Conservation (phyloP, 2,329 filamentous ascomycete species). For the Rachicladosporium sp. region DNA sequence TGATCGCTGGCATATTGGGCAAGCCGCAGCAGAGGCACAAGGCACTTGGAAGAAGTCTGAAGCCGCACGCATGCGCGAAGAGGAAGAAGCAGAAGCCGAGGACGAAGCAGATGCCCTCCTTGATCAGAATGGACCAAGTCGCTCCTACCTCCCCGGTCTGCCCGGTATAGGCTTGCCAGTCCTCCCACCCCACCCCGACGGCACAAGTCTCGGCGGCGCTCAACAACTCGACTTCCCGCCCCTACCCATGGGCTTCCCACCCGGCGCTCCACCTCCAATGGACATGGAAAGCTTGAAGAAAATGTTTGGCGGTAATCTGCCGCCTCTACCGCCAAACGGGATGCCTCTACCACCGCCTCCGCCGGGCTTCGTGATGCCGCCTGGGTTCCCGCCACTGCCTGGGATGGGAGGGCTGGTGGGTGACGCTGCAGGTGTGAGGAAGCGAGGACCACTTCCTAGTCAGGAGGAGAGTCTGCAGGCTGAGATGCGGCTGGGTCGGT, state of each 20-base stretch:
- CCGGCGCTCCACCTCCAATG: slow-evolving; percentile 12
- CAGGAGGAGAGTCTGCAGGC: slow-evolving; percentile 71
- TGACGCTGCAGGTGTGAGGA: slow-evolving; percentile 33
- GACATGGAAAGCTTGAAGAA: slow-evolving; percentile 22
- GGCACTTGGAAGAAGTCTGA: slow-evolving; percentile 82
- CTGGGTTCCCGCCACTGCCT: slow-evolving; percentile 26
- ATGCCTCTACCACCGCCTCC: slow-evolving; percentile 18
- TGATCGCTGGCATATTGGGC: slow-evolving; percentile 90
- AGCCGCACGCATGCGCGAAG: slow-evolving; percentile 68
- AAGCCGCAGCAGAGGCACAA: slow-evolving; percentile 81
- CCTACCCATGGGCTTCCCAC: slow-evolving; percentile 11
- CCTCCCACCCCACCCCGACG: slow-evolving; percentile 20
- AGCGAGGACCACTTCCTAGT: slow-evolving; percentile 61
- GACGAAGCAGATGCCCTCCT: slow-evolving; percentile 88
- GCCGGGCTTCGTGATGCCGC: slow-evolving; percentile 17
- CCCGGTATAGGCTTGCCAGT: slow-evolving; percentile 40
- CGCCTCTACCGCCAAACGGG: slow-evolving; percentile 14
- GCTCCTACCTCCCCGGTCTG: slow-evolving; percentile 43
- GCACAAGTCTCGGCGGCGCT: slow-evolving; percentile 33
- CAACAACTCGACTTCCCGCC: slow-evolving; percentile 16
- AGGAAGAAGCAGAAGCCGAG: slow-evolving; percentile 86
- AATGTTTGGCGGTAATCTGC: slow-evolving; percentile 19
- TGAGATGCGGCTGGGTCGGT: slow-evolving; percentile 54
- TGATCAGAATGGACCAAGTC: slow-evolving; percentile 71
- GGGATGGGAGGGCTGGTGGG: slow-evolving; percentile 12